Evolutionary conservation across 1,139 yeast species (phyloP).

Genomic region (Sugiyamaella grinbergsii): DNA sequence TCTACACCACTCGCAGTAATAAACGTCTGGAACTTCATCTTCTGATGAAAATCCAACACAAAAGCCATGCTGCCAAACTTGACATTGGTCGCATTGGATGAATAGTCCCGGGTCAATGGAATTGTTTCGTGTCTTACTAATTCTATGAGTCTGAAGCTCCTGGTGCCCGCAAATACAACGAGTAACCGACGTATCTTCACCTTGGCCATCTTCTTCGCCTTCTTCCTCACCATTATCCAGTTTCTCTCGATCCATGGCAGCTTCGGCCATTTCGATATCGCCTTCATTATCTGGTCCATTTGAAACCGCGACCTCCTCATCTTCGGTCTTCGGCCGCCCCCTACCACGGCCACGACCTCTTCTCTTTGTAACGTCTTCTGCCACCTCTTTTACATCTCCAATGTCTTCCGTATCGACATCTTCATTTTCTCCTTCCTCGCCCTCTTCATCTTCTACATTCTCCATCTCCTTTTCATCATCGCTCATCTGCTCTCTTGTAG

Average conservation of each 20-base stretch:
- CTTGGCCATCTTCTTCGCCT: conserved; percentile 5
- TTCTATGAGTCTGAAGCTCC: conserved; percentile 56
- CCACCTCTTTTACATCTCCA: conserved; percentile 4
- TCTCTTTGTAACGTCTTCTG: conserved; percentile 3
- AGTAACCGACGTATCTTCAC: conserved; percentile 50
- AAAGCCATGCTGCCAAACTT: conserved; percentile 97
- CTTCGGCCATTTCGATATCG: conserved; percentile 20
- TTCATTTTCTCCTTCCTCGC: conserved; percentile 7
- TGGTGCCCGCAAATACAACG: conserved; percentile 86
- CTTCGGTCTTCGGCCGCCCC: not conserved
- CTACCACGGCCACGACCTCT: conserved; percentile 9
- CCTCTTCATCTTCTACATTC: conserved; percentile 16
- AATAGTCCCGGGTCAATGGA: conserved; percentile 76
- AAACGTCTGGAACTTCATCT: conserved; percentile 82
- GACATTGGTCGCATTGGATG: conserved; percentile 88
- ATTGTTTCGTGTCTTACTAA: conserved; percentile 50
- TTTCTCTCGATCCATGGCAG: conserved; percentile 23
- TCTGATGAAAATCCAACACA: conserved; percentile 82
- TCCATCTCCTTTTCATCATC: conserved; percentile 15
- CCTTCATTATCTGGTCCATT: conserved; percentile 18
- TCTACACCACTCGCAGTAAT: conserved; percentile 89
- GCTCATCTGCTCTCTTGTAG: conserved; percentile 21
- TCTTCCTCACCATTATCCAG: conserved; percentile 17
- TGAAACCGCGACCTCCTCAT: conserved; percentile 1
- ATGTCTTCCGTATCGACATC: conserved; percentile 5